A percentile compares a stretch with the other conserved stretches of the same genome.
phyloP scores from a whole-genome alignment of 176 grass and related monocot species.

The Eragrostis nindensis region DNA sequence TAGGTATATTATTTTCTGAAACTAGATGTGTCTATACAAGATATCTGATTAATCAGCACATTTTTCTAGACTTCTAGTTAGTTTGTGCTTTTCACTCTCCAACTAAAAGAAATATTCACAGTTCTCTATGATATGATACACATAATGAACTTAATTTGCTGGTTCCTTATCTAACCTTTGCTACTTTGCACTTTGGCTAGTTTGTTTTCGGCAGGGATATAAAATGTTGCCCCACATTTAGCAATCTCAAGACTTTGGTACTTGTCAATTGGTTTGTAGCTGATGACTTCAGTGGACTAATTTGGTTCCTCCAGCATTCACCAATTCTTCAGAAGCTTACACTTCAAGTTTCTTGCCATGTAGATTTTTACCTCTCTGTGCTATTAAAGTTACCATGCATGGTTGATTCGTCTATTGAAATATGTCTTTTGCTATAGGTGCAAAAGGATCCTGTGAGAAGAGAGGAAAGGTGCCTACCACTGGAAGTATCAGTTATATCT shows the following conservation, averaged over 20 bases:
- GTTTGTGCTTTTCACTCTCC: too few species aligned
- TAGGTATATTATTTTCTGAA: too few species aligned
- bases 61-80: too few species aligned
- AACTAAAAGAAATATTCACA: too few species aligned
- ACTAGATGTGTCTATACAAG: too few species aligned
- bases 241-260: background rate
- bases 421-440: background rate
- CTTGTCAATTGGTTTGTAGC: background rate
- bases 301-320: slow-evolving; percentile 7
- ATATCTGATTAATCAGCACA: too few species aligned
- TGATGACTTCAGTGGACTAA: background rate
- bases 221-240: background rate
- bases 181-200: background rate
- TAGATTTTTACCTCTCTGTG: background rate
- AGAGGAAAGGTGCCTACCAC: too few species aligned
- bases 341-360: background rate
- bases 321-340: slow-evolving; percentile 17
- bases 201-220: slow-evolving; percentile 12
- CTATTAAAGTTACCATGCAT: background rate
- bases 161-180: background rate
- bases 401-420: background rate
- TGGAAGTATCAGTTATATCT: background rate
- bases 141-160: too few species aligned
- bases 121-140: too few species aligned
- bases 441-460: too few species aligned